These are phyloP conservation scores for Puccinia brachypodii DNA, from an alignment of 1,284 basidiomycete genomes.

Conservation along the genomic window DNA sequence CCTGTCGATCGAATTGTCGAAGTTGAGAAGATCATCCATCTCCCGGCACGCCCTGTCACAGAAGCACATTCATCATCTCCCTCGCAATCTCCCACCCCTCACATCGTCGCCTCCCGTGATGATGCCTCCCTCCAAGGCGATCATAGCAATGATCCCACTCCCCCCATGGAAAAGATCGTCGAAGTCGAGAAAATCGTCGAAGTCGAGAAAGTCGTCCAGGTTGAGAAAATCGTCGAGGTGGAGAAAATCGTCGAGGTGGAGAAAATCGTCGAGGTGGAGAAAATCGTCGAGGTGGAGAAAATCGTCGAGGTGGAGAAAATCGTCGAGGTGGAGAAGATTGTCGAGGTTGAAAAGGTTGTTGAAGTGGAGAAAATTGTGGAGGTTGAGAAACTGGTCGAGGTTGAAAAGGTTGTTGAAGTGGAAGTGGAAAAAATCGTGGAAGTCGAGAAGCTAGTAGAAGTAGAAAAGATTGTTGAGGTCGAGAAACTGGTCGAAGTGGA, in stretches of 20 bases:
- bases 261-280: slow-evolving; percentile 56
- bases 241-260: slow-evolving; percentile 53
- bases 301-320: slow-evolving; percentile 52
- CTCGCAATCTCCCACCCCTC: background rate
- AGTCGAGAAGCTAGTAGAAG: slow-evolving; percentile 52
- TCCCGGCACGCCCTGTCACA: slow-evolving; percentile 56
- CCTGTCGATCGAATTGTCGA: slow-evolving; percentile 56
- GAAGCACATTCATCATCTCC: background rate
- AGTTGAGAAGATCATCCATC: slow-evolving; percentile 60
- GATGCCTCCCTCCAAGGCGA: slow-evolving; percentile 49
- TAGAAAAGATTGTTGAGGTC: slow-evolving; percentile 53
- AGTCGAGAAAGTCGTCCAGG: slow-evolving; percentile 52
- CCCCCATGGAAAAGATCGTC: slow-evolving; percentile 51
- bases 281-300: slow-evolving; percentile 55
- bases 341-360: slow-evolving; percentile 37
- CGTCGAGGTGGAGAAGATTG: slow-evolving; percentile 23
- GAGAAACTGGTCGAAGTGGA: slow-evolving; percentile 55
- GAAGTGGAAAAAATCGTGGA: slow-evolving; percentile 52
- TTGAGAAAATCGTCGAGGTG: slow-evolving; percentile 53
- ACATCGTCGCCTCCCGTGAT: background rate
- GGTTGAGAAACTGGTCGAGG: slow-evolving; percentile 52
- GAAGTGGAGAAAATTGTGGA: slow-evolving; percentile 53
- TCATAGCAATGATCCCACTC: slow-evolving; percentile 51
- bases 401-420: slow-evolving; percentile 53
- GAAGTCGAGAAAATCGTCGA: slow-evolving; percentile 52